Base-by-base conservation (phyloP, 176 grass and related monocot species). In the Echinochloa phyllopogon region DNA sequence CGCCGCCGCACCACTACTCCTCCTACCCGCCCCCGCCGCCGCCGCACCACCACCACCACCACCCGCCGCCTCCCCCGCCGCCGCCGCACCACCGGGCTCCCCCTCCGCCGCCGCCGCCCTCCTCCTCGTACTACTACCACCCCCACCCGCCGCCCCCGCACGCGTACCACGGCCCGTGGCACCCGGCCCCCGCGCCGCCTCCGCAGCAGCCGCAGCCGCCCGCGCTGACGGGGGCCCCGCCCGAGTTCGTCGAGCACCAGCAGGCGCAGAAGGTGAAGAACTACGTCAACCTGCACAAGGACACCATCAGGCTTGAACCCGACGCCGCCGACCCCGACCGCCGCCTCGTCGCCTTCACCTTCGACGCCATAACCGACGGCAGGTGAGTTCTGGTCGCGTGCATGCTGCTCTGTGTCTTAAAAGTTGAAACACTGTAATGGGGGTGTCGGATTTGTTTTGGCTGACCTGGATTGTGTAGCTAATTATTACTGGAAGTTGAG, bases 241-340 rank as follows among this genome's bases (percentile, higher is more conserved):
- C 89, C 40, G 87, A 94, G 75, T 94, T 78, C 79, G 93, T 95
- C 6, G 91, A 90, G 68, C 87, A 93, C 79, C 87, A 90, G 92
- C 93, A 88, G 83, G 83, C 96, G 1, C 89, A 51, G 86, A 99
- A 77, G 73, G 88, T 99, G 67, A 99, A 96, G 93, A 99, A 92
- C 83, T 90, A 92, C 66, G 43, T 96, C 57, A 99, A 99, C 78
- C 69, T 99, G 91, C 96, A 92, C 69, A 99, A 96, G 88, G 89
- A 96, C 62, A 89, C 89, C 64, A 94, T 99, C 80, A 72, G 87
- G n/a, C 88, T 99, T 81, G 81, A 92, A 14, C 88, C 81, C 14
- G 91, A 99, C 72, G 82, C 65, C 38, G 58, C 61, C 0, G 89
- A 92, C 44, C 90, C 91, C 0, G 91, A 94, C 42, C 86, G 81